Conservation (phyloP, 2,329 filamentous ascomycete species). For the Botrytis elliptica region DNA sequence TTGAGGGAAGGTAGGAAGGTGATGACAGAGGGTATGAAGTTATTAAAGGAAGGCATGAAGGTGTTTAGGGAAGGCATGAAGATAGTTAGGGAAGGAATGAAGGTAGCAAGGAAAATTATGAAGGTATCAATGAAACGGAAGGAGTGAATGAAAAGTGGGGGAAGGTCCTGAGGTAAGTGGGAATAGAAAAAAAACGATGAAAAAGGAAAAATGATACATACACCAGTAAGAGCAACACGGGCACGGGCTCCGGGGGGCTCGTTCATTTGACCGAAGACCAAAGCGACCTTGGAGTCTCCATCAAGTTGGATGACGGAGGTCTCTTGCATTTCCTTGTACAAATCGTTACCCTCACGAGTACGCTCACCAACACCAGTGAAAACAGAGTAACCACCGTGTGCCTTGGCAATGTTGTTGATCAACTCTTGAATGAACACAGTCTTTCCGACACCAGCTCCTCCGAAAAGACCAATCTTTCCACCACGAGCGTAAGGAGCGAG, state of each 20-base stretch:
- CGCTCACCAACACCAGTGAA: slow-evolving; percentile 99
- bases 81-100: not conserved
- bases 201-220: not conserved
- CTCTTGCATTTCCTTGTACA: slow-evolving; percentile 99
- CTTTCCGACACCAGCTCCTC: slow-evolving; percentile 99
- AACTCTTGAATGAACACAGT: slow-evolving; percentile 99
- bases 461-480: slow-evolving; percentile 99
- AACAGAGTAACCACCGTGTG: slow-evolving; percentile 99
- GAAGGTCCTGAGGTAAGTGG: no score
- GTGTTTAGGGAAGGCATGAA: not conserved
- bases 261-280: slow-evolving; percentile 99
- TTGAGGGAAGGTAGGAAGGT: not conserved
- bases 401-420: slow-evolving; percentile 99
- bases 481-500: slow-evolving; percentile 99
- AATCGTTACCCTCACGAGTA: slow-evolving; percentile 99
- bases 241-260: slow-evolving; percentile 99
- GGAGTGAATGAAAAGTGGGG: no score
- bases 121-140: no score
- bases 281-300: slow-evolving; percentile 97
- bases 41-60: not conserved
- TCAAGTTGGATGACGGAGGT: slow-evolving; percentile 99
- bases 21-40: not conserved
- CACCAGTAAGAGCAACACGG: slow-evolving; percentile 94
- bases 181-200: no score
- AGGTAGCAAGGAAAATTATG: not conserved